These are phyloP conservation scores for Fragilariopsis cylindrus DNA, from an alignment of 108 stramenopile genomes.

Conservation along the genomic window DNA sequence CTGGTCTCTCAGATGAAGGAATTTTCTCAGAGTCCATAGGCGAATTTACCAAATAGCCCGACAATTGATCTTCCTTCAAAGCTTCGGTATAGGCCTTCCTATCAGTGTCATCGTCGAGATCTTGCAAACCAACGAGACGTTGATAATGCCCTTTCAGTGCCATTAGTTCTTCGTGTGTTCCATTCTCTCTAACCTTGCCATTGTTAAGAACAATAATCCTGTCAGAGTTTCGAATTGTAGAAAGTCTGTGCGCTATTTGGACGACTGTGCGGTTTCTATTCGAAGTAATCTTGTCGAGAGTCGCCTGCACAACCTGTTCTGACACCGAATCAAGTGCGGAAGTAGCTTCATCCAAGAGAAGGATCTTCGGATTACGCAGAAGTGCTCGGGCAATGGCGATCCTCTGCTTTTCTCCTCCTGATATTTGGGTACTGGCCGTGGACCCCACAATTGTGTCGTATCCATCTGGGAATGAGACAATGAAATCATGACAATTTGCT, in stretches of 20 bases:
- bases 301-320: constrained; percentile 78
- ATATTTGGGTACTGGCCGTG: constrained; percentile 30
- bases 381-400: constrained; percentile 85
- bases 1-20: background rate
- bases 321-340: constrained; percentile 69
- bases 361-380: constrained; percentile 48
- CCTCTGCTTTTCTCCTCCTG: constrained; percentile 73
- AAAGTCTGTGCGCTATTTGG: constrained; percentile 78
- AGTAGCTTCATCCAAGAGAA: constrained; percentile 67
- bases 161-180: constrained; percentile 85
- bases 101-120: constrained; percentile 27
- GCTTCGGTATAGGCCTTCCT: constrained; percentile 1
- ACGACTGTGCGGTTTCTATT: constrained; percentile 53
- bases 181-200: constrained; percentile 68
- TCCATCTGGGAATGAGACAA: constrained; percentile 55
- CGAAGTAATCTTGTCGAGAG: constrained; percentile 69
- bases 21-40: background rate
- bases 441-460: constrained; percentile 55
- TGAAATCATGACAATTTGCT: constrained; percentile 84
- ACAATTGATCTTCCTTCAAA: constrained; percentile 4
- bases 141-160: constrained; percentile 41
- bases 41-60: background rate
- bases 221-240: constrained; percentile 83
- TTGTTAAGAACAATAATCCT: constrained; percentile 80
- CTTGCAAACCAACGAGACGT: constrained; percentile 53